Percentiles rank a stretch among this genome's conserved stretches.
Evolutionary conservation across 176 grass and related monocot species (phyloP).

Genomic region (Ananas comosus): DNA sequence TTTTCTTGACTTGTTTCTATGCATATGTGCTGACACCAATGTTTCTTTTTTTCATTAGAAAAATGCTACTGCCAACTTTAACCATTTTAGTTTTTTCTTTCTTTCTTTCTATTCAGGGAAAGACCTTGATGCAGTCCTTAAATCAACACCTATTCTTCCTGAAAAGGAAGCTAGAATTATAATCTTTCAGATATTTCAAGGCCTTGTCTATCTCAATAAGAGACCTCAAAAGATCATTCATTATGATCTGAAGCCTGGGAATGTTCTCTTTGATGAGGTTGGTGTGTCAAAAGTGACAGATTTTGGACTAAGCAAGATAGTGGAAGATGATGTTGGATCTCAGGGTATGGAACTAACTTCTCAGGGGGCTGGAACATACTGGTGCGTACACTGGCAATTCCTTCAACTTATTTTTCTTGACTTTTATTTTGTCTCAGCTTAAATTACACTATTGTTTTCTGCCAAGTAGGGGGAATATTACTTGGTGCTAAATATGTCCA

Average conservation of each 20-base stretch:
- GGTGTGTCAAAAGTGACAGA: constrained; percentile 95
- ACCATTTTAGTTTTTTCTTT: constrained; percentile 8
- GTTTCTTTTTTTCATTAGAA: background rate
- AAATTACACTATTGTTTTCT: background rate
- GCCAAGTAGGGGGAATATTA: background rate
- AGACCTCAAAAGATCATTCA: constrained; percentile 93
- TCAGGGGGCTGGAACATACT: constrained; percentile 97
- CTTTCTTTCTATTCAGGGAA: constrained; percentile 54
- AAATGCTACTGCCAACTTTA: background rate
- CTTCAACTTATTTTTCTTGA: background rate
- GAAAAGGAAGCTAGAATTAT: constrained; percentile 98
- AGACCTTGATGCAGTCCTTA: constrained; percentile 96
- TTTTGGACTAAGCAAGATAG: constrained; percentile 99
- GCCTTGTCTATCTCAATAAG: constrained; percentile 96
- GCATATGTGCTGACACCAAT: background rate
- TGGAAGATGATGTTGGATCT: constrained; percentile 98
- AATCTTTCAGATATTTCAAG: constrained; percentile 99
- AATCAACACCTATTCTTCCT: constrained; percentile 87
- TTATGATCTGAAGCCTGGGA: constrained; percentile 97
- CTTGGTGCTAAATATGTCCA: background rate
- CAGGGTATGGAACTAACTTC: constrained; percentile 99
- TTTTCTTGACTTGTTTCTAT: background rate
- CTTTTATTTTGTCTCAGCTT: background rate
- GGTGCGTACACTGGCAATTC: constrained; percentile 41
- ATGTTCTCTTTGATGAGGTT: constrained; percentile 94